Evolutionary conservation across 2,329 filamentous ascomycete species (phyloP).

Genomic region (Coniochaeta sp.): DNA sequence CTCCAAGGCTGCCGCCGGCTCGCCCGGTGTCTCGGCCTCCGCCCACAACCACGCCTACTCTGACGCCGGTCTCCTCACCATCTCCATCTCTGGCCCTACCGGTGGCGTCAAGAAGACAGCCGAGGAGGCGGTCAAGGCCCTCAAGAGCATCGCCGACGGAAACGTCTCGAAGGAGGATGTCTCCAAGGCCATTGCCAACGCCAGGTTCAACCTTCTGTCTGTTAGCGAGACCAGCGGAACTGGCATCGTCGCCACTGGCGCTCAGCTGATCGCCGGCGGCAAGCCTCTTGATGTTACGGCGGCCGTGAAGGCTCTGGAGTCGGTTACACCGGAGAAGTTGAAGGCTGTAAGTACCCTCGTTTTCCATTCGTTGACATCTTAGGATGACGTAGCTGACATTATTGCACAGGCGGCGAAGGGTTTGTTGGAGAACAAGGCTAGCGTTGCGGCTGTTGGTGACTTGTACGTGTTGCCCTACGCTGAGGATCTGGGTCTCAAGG

Average conservation of each 20-base stretch:
- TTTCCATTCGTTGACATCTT: not conserved
- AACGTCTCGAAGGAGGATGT: conserved; percentile 76
- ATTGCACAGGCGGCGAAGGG: conserved; percentile 71
- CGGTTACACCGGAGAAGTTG: conserved; percentile 76
- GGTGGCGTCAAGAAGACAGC: conserved; percentile 66
- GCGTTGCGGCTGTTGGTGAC: conserved; percentile 85
- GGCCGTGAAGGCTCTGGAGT: conserved; percentile 70
- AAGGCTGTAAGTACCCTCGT: conserved; percentile 60
- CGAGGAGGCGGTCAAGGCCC: conserved; percentile 67
- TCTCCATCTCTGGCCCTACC: conserved; percentile 73
- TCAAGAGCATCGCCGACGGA: conserved; percentile 75
- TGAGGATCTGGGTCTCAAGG: conserved; percentile 86
- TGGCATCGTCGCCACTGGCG: conserved; percentile 76
- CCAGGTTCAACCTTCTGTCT: conserved; percentile 88
- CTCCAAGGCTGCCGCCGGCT: conserved; percentile 65
- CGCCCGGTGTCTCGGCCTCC: conserved; percentile 59
- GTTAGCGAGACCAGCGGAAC: conserved; percentile 69
- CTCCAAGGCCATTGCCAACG: conserved; percentile 83
- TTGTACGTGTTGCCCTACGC: conserved; percentile 86
- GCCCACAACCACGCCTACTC: conserved; percentile 84
- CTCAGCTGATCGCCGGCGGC: conserved; percentile 72
- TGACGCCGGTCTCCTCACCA: conserved; percentile 82
- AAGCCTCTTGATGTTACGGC: conserved; percentile 80
- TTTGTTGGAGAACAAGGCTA: conserved; percentile 81
- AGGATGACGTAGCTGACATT: too few species aligned